phyloP scores from a whole-genome alignment of 352 stramenopile genomes.

The Globisporangium radiosum region DNA sequence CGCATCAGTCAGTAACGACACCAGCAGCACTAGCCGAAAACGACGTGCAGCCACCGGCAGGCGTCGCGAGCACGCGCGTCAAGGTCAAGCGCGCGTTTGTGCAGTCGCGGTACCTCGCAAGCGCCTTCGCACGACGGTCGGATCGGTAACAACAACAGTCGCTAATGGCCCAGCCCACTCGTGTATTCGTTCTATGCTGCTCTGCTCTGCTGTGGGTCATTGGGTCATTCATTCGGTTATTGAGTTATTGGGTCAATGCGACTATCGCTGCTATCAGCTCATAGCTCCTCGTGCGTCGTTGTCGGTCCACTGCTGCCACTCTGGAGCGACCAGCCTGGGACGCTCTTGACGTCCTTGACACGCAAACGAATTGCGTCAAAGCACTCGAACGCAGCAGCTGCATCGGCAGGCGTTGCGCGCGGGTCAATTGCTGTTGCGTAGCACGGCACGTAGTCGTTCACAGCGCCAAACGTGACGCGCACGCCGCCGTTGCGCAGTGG shows the following conservation, averaged over 20 bases:
- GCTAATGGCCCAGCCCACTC: not conserved
- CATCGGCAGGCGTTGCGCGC: constrained; percentile 11
- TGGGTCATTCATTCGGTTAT: not conserved
- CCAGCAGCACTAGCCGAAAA: constrained; percentile 7
- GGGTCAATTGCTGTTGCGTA: constrained; percentile 24
- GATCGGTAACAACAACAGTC: constrained; percentile 7
- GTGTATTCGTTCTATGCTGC: not conserved
- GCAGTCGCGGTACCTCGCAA: constrained; percentile 36
- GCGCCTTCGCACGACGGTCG: constrained; percentile 16
- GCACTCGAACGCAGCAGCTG: constrained; percentile 43
- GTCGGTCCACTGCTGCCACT: not conserved
- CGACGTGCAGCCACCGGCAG: constrained; percentile 12
- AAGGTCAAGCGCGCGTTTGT: constrained; percentile 36
- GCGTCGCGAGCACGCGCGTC: constrained; percentile 12
- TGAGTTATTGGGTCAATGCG: not conserved
- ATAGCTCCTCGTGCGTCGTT: constrained; percentile 29
- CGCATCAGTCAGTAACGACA: not conserved
- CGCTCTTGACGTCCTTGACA: constrained; percentile 79
- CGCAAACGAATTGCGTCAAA: constrained; percentile 69
- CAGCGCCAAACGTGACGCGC: constrained; percentile 51
- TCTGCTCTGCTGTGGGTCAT: not conserved
- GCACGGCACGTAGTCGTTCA: constrained; percentile 78
- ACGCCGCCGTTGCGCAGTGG: constrained; percentile 66
- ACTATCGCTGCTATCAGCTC: not conserved
- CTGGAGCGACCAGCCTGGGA: constrained; percentile 74